Evolutionary conservation across 169 alveolate species (phyloP), one percentile per base, ranked within the genome.

Genomic region (Cryptosporidium baileyi): DNA sequence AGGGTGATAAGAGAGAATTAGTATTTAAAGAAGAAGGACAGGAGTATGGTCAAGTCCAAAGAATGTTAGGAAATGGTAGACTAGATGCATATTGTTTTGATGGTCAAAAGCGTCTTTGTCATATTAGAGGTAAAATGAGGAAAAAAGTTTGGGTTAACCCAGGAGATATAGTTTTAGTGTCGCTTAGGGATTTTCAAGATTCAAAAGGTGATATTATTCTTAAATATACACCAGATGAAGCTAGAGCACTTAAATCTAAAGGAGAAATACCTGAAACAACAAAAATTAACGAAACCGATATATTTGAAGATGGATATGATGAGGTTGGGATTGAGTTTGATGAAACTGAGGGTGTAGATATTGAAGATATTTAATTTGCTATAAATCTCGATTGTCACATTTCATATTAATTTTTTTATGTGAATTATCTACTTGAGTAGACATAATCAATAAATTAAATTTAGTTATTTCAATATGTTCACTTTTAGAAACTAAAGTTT

Each of bases 1-100:
- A 96, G 30, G 98, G 96, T 17, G 96, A 94, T 80, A 96, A 95
- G 89, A 90, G 99, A 67, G 99, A 97, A 81, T 91, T 97, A 44
- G 93, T 91, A 41, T 95, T 96, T 90, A 97, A 97, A 82, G 99
- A 96, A 90, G 99, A 97, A 45, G 99, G 98, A 45, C 97, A 97
- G 81, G 99, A 96, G 81, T 97, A 97, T 85, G 99, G 96, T 28
- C 97, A 97, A 82, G 99, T 97, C 36, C 91, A 94, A 38, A 92
- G 98, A 85, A 95, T 97, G 98, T 95, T 97, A 88, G 99, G 99
- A 19, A 97, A 97, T 89, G 99, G 99, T 28, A 94, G 99, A 52
- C 93, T 97, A 32, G 99, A 98, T 89, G 98, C 98, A 45, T 93
- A 94, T 82, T 98, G 99, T 81, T 96, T 96, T 81, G 99, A 97